Percentiles rank a stretch among this genome's conserved stretches.
phyloP scores from a whole-genome alignment of 805 yeast genomes.

The Wickerhamomyces silvicola region DNA sequence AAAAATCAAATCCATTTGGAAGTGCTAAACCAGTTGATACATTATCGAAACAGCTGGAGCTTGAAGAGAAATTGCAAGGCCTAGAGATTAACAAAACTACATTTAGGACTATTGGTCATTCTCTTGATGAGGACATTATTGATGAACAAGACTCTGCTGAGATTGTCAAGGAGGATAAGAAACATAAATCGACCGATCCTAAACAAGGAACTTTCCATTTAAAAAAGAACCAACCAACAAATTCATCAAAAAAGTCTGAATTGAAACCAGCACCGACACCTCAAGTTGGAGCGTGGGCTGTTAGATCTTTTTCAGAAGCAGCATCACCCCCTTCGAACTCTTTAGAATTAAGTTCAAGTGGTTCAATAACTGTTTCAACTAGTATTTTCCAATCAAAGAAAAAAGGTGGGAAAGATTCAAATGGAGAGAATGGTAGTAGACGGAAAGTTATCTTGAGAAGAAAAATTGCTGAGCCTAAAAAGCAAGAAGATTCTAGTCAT shows the following conservation, averaged over 20 bases:
- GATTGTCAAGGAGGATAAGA: background rate
- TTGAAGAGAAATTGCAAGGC: slow-evolving; percentile 42
- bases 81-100: slow-evolving; percentile 41
- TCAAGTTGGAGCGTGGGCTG: slow-evolving; percentile 9
- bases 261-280: slow-evolving; percentile 12
- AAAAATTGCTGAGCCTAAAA: slow-evolving; percentile 5
- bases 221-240: background rate
- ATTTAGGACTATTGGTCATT: slow-evolving; percentile 19
- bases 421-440: slow-evolving; percentile 2
- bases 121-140: background rate
- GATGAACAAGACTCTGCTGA: background rate
- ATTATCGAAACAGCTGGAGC: slow-evolving; percentile 53
- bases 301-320: slow-evolving; percentile 2
- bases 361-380: slow-evolving; percentile 3
- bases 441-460: slow-evolving; percentile 12
- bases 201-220: background rate
- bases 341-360: slow-evolving; percentile 3
- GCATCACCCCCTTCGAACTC: slow-evolving; percentile 11
- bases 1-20: slow-evolving; percentile 69
- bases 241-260: slow-evolving; percentile 2
- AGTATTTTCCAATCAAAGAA: slow-evolving; percentile 2
- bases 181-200: too few relatives aligned
- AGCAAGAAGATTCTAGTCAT: slow-evolving; percentile 1
- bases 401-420: slow-evolving; percentile 1
- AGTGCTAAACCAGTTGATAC: slow-evolving; percentile 83